Evolutionary conservation across 768 basidiomycete genomes (phyloP).

Genomic region (Pholiota molesta): DNA sequence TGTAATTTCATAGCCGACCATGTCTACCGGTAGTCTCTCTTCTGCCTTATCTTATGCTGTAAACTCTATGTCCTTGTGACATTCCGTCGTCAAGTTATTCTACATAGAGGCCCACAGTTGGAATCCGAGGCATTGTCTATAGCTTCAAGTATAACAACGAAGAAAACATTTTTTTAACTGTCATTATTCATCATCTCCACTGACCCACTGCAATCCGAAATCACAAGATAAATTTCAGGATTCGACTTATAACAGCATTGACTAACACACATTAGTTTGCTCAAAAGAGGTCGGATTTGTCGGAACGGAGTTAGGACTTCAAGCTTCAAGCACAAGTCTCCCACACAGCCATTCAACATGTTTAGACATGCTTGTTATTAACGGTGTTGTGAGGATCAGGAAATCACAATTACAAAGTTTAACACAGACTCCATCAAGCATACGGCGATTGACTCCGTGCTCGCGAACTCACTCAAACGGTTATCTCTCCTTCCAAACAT

Average conservation of each 20-base stretch:
- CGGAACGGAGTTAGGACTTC: neutral
- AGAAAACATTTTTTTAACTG: conserved; percentile 13
- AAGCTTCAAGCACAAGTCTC: neutral
- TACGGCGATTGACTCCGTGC: conserved; percentile 2
- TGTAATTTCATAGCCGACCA: conserved; percentile 66
- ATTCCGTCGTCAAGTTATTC: neutral
- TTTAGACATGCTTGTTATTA: conserved; percentile 19
- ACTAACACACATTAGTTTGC: neutral
- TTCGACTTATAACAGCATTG: neutral
- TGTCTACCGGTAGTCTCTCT: conserved; percentile 67
- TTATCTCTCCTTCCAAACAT: neutral
- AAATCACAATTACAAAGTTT: conserved; percentile 17
- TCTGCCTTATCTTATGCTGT: neutral
- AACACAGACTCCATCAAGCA: neutral
- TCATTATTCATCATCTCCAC: conserved; percentile 2
- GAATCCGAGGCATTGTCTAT: conserved; percentile 2
- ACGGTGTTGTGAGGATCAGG: conserved; percentile 10
- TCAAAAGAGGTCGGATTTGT: neutral
- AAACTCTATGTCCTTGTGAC: neutral
- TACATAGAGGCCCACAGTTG: conserved; percentile 8
- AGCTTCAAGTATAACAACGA: conserved; percentile 1
- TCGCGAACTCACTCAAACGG: neutral
- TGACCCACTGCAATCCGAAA: neutral
- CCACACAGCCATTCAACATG: neutral
- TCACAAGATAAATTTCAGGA: neutral